Evolutionary conservation across 768 basidiomycete genomes (phyloP).

Genomic region (Scleroderma bovista): DNA sequence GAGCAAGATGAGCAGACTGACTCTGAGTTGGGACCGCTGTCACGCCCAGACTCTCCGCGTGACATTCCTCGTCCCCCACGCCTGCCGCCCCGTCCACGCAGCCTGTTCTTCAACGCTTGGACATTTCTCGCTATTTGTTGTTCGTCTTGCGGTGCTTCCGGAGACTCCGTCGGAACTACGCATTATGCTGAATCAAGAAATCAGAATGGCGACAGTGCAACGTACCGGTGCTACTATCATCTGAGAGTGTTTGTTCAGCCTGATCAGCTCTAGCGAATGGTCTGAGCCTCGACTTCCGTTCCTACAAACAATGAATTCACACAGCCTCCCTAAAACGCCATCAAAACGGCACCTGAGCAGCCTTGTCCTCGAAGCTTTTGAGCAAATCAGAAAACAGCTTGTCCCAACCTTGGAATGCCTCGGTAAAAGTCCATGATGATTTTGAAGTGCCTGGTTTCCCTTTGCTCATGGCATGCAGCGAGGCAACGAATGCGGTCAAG

Average conservation of each 20-base stretch:
- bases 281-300: constrained; percentile 64
- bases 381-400: constrained; percentile 71
- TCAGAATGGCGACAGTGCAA: not conserved
- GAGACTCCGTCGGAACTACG: constrained; percentile 43
- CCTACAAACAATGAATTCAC: constrained; percentile 36
- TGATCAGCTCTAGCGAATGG: constrained; percentile 30
- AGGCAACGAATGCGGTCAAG: constrained; percentile 76
- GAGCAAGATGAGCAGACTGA: constrained; percentile 31
- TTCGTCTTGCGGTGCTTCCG: constrained; percentile 61
- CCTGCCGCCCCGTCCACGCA: constrained; percentile 70
- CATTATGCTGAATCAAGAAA: not conserved
- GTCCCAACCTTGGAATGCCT: constrained; percentile 79
- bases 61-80: constrained; percentile 45
- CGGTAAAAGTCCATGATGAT: constrained; percentile 60
- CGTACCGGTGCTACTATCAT: constrained; percentile 56
- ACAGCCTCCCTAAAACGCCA: not conserved
- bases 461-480: constrained; percentile 59
- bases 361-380: constrained; percentile 68
- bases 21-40: constrained; percentile 64
- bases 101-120: constrained; percentile 78
- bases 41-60: constrained; percentile 42
- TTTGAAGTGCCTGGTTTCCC: constrained; percentile 34
- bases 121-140: constrained; percentile 92
- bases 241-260: constrained; percentile 42
- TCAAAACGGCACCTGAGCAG: constrained; percentile 47